Percentiles rank a stretch among this genome's conserved stretches.
phyloP scores from a whole-genome alignment of 306 rosid species.

The Prinsepia uniflora region DNA sequence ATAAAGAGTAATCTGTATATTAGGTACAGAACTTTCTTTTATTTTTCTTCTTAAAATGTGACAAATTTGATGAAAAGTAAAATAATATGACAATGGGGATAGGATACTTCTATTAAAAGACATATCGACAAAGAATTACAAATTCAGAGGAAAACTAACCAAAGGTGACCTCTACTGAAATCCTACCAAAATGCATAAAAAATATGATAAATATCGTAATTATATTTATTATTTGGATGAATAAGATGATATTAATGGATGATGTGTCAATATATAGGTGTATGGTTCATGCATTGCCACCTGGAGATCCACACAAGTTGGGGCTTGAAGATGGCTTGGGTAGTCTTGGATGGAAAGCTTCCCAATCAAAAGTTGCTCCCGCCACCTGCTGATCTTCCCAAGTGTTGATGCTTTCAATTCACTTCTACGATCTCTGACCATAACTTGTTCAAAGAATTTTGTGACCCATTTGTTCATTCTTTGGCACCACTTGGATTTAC shows the following conservation, averaged over 20 bases:
- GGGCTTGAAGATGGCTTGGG: constrained; percentile 74
- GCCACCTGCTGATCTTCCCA: constrained; percentile 62
- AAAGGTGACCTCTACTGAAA: background rate
- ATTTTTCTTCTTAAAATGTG: too few species aligned
- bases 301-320: constrained; percentile 63
- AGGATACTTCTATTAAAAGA: too few species aligned
- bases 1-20: too few species aligned
- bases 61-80: too few species aligned
- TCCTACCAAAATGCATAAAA: background rate
- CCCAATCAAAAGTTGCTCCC: constrained; percentile 57
- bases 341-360: constrained; percentile 57
- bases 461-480: background rate
- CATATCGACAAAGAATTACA: too few species aligned
- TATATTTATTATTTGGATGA: background rate
- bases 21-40: too few species aligned
- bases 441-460: background rate
- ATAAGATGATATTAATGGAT: background rate
- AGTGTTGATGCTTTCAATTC: constrained; percentile 23
- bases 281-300: constrained; percentile 77
- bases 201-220: background rate
- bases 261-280: constrained; percentile 39
- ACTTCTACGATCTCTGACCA: background rate
- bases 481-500: background rate
- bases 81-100: too few species aligned
- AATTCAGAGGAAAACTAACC: too few species aligned